Evolutionary conservation across 2,329 filamentous ascomycete species (phyloP), one percentile per base, ranked within the genome.

Genomic region (Fusarium algeriense): DNA sequence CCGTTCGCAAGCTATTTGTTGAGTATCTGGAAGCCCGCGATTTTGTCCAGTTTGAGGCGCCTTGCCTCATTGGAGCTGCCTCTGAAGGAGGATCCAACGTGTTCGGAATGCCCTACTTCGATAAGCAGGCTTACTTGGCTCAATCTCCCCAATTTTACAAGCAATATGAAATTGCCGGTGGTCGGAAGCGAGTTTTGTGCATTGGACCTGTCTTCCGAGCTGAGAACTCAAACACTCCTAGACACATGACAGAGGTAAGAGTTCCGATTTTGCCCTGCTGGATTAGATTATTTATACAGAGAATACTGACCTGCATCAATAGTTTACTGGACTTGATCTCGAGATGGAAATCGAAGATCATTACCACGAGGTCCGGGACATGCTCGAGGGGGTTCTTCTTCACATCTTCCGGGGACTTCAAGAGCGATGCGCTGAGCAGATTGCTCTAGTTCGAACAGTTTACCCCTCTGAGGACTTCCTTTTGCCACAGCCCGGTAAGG

Each of bases 61-160:
- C 96, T 13, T 95, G 94, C 80, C 86, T 99, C 45, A 93, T 97
- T 60, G 95, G 92, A 53, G 92, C 95, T 17, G 93, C 96, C 7
- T 96, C 94, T 7, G 96, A 99, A 83, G 95, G 96, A 76, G 96
- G 96, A 72, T 91, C 91, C 74, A 97, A 95, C 79, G 95, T 98
- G 43, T 98, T 99, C 81, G 88, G 91, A 75, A 86, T 98, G 75
- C 91, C 91, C 45, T 98, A 98, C 83, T 98, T 98, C 81, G 93
- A 92, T 73, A 89, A 92, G 78, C 89, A 92, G 72, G 95, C 94
- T 2, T 96, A 86, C 79, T 86, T 96, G 23, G 93, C 93, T 9
- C 93, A 95, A 80, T 92, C 89, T 9, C 93, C 93, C 9, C 93
- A 96, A 78, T 92, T 96, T 75, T 95, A 95, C 83, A 96, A 97